These are phyloP conservation scores for Sutorius eximius DNA, from an alignment of 1,284 basidiomycete species.

Conservation along the genomic window DNA sequence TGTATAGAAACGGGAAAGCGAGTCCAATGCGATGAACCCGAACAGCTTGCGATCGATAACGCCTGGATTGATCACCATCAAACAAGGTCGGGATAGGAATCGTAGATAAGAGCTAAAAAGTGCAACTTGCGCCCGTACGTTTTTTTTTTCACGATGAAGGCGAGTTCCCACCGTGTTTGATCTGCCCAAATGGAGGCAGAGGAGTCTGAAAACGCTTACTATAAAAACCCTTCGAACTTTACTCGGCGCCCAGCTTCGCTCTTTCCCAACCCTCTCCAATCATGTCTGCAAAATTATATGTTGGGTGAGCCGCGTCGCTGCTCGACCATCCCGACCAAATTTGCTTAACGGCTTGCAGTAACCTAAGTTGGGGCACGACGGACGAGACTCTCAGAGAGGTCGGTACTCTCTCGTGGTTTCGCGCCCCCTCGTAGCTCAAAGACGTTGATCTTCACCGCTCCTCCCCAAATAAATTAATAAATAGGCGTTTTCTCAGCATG, in stretches of 20 bases:
- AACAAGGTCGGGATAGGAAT: constrained; percentile 1
- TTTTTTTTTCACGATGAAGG: not conserved
- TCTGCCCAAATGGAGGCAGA: constrained; percentile 28
- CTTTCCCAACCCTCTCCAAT: constrained; percentile 24
- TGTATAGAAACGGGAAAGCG: not conserved
- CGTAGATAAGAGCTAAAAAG: constrained; percentile 17
- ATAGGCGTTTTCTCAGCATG: constrained; percentile 69
- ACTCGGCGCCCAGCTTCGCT: constrained; percentile 11
- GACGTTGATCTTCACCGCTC: constrained; percentile 1
- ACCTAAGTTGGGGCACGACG: constrained; percentile 88
- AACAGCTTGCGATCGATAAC: not conserved
- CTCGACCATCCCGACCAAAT: constrained; percentile 26
- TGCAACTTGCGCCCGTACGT: not conserved
- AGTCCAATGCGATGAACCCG: not conserved
- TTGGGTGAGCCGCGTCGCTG: constrained; percentile 65
- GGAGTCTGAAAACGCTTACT: constrained; percentile 37
- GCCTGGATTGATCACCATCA: not conserved
- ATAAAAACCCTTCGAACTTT: constrained; percentile 34
- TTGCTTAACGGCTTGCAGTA: constrained; percentile 46
- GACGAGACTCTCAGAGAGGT: constrained; percentile 82
- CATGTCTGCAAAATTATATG: constrained; percentile 81
- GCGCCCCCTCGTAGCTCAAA: constrained; percentile 29
- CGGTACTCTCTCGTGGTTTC: constrained; percentile 48
- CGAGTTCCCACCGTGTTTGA: constrained; percentile 11
- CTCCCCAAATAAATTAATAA: not conserved